phyloP scores from a whole-genome alignment of 192 early-diverging fungal genomes.

The Gonapodya sp. region DNA sequence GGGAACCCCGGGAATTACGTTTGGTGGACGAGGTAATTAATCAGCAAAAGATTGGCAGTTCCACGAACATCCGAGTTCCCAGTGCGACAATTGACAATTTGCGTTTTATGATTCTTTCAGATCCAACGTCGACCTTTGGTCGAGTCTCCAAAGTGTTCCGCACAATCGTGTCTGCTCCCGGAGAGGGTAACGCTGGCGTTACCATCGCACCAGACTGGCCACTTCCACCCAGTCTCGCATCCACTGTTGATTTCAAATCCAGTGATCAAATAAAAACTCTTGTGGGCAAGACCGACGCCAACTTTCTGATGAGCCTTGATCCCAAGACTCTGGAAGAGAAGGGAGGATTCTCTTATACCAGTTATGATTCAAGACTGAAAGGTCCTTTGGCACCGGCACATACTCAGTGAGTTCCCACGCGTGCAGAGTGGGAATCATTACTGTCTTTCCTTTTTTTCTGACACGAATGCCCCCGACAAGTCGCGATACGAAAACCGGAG shows the following conservation, averaged over 20 bases:
- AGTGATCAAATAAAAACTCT: constrained; percentile 12
- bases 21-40: neutral
- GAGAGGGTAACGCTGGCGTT: neutral
- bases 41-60: neutral
- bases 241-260: neutral
- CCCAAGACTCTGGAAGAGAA: constrained; percentile 28
- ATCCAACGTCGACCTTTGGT: neutral
- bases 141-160: neutral
- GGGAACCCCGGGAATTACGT: neutral
- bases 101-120: too few species aligned
- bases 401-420: neutral
- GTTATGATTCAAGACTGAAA: neutral
- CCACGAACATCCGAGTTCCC: neutral
- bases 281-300: constrained; percentile 32
- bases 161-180: neutral
- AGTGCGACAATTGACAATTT: neutral
- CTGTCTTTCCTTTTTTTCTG: neutral
- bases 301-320: constrained; percentile 28
- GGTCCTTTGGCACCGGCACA: neutral
- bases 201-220: neutral
- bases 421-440: neutral
- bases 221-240: neutral
- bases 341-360: neutral
- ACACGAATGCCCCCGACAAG: too few species aligned
- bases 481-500: neutral